Percentiles rank a stretch among this genome's conserved stretches.
These are phyloP conservation scores for Sugiyamaella chiloensis DNA, from an alignment of 805 yeast genomes.

Conservation along the genomic window DNA sequence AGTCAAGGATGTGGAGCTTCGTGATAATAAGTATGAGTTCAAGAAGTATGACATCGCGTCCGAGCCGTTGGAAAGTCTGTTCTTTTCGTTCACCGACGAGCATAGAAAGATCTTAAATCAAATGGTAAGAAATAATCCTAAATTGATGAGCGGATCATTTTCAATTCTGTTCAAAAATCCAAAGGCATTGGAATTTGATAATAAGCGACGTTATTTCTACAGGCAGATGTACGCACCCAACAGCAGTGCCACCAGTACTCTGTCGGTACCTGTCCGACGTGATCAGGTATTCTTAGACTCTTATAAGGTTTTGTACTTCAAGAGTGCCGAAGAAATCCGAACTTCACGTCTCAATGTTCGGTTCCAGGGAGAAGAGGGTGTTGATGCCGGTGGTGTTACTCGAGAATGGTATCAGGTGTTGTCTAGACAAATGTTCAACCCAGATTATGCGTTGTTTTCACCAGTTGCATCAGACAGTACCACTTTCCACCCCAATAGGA, in stretches of 20 bases:
- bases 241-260: slow-evolving; percentile 25
- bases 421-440: slow-evolving; percentile 92
- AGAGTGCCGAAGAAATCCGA: slow-evolving; percentile 68
- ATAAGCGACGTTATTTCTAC: slow-evolving; percentile 81
- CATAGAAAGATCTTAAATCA: slow-evolving; percentile 85
- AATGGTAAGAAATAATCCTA: slow-evolving; percentile 88
- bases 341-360: slow-evolving; percentile 69
- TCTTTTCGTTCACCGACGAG: slow-evolving; percentile 82
- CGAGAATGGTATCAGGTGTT: slow-evolving; percentile 97
- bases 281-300: slow-evolving; percentile 92
- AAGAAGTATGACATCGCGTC: slow-evolving; percentile 59
- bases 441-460: slow-evolving; percentile 86
- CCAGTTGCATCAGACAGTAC: slow-evolving; percentile 92
- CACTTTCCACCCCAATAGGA: slow-evolving; percentile 91
- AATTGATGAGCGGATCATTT: slow-evolving; percentile 94
- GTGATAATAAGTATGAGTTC: slow-evolving; percentile 60
- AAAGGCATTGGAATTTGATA: slow-evolving; percentile 88
- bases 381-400: slow-evolving; percentile 97
- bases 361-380: slow-evolving; percentile 93
- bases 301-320: slow-evolving; percentile 75
- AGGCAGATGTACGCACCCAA: slow-evolving; percentile 56
- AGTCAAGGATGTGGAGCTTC: slow-evolving; percentile 53
- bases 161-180: slow-evolving; percentile 85
- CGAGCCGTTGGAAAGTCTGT: slow-evolving; percentile 73
- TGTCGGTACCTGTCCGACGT: slow-evolving; percentile 70